phyloP scores from a whole-genome alignment of 441 rosid genomes.

The Hura crepitans region DNA sequence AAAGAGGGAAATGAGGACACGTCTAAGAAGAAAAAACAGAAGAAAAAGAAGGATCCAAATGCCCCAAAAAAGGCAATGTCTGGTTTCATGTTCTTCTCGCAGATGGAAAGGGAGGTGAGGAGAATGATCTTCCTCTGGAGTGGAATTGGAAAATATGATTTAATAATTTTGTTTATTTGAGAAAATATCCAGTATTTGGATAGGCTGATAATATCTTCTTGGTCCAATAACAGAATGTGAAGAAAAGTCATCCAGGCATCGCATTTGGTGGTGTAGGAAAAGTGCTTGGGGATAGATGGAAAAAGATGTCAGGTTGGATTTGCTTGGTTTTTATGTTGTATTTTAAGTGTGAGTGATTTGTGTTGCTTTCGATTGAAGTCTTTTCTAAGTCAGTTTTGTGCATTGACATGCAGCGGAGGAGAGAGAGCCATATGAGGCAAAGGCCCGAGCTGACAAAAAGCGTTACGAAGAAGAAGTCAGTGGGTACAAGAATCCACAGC shows the following conservation, averaged over 20 bases:
- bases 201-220: not conserved
- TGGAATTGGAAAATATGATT: not conserved
- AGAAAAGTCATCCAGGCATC: constrained; percentile 71
- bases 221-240: constrained; percentile 54
- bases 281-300: constrained; percentile 81
- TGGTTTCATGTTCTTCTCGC: constrained; percentile 75
- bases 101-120: constrained; percentile 80
- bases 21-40: constrained; percentile 70
- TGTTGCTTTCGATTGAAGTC: not conserved
- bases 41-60: constrained; percentile 93
- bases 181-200: not conserved
- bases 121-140: not conserved
- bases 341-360: not conserved
- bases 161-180: not conserved
- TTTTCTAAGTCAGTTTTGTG: not conserved
- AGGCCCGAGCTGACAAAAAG: constrained; percentile 68
- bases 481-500: constrained; percentile 70
- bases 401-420: constrained; percentile 53
- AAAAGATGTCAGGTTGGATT: constrained; percentile 56
- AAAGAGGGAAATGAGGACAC: constrained; percentile 64
- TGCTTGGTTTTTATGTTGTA: not conserved
- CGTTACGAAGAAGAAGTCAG: constrained; percentile 65
- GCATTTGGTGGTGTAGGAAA: constrained; percentile 56
- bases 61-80: constrained; percentile 91
- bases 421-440: constrained; percentile 75